Conservation (phyloP, 2,329 filamentous ascomycete genomes). For the Magnaporthiopsis rhizophila region DNA sequence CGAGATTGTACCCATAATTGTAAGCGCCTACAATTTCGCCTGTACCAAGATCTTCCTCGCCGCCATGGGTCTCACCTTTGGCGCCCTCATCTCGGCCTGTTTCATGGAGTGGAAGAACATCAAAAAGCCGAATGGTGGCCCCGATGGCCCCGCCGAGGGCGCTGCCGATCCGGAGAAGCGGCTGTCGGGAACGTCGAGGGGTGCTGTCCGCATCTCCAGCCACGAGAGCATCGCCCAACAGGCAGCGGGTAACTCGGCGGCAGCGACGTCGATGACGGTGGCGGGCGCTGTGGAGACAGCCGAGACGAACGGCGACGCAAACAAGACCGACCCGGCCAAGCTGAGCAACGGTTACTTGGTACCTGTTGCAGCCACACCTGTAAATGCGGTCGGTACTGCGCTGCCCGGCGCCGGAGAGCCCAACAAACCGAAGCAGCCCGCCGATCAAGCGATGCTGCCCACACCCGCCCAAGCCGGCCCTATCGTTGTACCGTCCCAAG, state of each 20-base stretch:
- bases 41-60: constrained; percentile 57
- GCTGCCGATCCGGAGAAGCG: background rate
- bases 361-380: too few species aligned
- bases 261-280: background rate
- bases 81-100: constrained; percentile 48
- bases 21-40: constrained; percentile 57
- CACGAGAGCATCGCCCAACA: background rate
- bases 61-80: constrained; percentile 44
- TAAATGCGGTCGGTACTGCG: background rate
- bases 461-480: too few species aligned
- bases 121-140: constrained; percentile 38
- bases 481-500: background rate
- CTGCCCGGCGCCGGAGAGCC: background rate
- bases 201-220: constrained; percentile 1
- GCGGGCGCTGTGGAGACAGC: background rate
- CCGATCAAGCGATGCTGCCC: background rate
- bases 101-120: constrained; percentile 61
- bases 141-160: constrained; percentile 4
- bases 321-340: background rate
- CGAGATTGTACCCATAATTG: constrained; percentile 43
- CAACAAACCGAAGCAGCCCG: background rate
- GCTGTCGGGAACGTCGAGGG: background rate
- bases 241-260: background rate
- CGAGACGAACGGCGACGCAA: background rate
- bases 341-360: background rate